Conservation (phyloP, 805 yeast genomes). For the Saturnispora saitoi region DNA sequence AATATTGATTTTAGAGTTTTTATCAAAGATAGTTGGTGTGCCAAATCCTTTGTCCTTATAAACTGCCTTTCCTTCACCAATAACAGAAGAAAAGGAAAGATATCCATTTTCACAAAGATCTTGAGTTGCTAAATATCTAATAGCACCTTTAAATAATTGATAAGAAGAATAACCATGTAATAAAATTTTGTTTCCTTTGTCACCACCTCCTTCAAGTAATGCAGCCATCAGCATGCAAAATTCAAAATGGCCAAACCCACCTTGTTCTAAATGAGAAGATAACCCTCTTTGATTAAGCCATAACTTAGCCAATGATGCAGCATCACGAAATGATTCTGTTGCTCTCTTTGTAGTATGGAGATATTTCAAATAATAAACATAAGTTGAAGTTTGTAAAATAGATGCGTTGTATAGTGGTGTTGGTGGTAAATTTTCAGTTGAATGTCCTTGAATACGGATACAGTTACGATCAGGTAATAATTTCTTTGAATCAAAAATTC, state of each 20-base stretch:
- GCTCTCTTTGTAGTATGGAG: conserved; percentile 67
- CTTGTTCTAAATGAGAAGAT: conserved; percentile 46
- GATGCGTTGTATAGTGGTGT: conserved; percentile 87
- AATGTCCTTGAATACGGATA: conserved; percentile 50
- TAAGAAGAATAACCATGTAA: conserved; percentile 86
- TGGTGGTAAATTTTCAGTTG: conserved; percentile 35
- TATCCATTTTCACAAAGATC: conserved; percentile 59
- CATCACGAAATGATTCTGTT: conserved; percentile 78
- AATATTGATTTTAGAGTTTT: conserved; percentile 65
- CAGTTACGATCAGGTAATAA: conserved; percentile 75
- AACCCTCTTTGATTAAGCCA: conserved; percentile 90
- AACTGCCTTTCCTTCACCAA: conserved; percentile 38
- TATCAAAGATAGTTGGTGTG: conserved; percentile 71
- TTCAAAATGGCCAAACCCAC: conserved; percentile 91
- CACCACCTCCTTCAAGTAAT: conserved; percentile 75
- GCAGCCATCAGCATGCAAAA: conserved; percentile 76
- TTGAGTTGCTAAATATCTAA: conserved; percentile 73
- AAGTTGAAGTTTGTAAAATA: conserved; percentile 57
- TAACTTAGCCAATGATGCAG: conserved; percentile 74
- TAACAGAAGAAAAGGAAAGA: conserved; percentile 52
- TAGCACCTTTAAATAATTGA: conserved; percentile 84
- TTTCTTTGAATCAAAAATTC: conserved; percentile 65
- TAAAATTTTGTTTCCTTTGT: conserved; percentile 64
- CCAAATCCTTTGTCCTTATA: conserved; percentile 50
- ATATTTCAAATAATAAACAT: conserved; percentile 63